Evolutionary conservation across 257 asterid genomes (phyloP).

Genomic region (Solanum etuberosum): DNA sequence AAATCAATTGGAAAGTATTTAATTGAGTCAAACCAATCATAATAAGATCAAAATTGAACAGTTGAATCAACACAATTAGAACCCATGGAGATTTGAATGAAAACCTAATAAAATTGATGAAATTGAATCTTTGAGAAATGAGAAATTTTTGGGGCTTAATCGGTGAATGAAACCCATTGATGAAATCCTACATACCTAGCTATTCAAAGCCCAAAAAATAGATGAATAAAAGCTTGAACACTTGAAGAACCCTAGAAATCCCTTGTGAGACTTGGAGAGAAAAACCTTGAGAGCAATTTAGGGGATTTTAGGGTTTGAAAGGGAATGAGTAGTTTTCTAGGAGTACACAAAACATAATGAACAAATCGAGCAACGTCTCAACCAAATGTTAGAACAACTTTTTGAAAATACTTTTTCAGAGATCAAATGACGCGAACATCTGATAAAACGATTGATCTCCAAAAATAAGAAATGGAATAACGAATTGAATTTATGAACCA

Average conservation of each 20-base stretch:
- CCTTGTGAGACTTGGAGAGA: background rate
- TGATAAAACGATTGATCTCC: background rate
- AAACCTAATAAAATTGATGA: too few relatives aligned
- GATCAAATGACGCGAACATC: background rate
- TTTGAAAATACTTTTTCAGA: background rate
- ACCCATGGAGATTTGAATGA: too few relatives aligned
- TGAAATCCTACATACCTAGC: background rate
- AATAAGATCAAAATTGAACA: too few relatives aligned
- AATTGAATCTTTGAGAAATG: too few relatives aligned
- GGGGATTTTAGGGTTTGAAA: background rate
- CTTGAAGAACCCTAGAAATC: too few relatives aligned
- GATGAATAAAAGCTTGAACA: background rate
- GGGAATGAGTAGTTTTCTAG: background rate
- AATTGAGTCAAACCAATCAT: too few relatives aligned
- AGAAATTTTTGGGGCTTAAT: too few relatives aligned
- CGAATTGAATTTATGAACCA: too few relatives aligned
- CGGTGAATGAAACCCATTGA: background rate
- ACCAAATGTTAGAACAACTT: background rate
- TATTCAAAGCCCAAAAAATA: background rate
- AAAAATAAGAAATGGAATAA: too few relatives aligned
- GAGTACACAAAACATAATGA: background rate
- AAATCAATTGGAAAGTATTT: too few relatives aligned
- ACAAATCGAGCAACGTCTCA: background rate
- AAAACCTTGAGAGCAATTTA: background rate
- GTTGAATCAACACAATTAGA: too few relatives aligned